Evolutionary conservation across 2,329 filamentous ascomycete genomes (phyloP).

Genomic region (Colletotrichum eremochloae): DNA sequence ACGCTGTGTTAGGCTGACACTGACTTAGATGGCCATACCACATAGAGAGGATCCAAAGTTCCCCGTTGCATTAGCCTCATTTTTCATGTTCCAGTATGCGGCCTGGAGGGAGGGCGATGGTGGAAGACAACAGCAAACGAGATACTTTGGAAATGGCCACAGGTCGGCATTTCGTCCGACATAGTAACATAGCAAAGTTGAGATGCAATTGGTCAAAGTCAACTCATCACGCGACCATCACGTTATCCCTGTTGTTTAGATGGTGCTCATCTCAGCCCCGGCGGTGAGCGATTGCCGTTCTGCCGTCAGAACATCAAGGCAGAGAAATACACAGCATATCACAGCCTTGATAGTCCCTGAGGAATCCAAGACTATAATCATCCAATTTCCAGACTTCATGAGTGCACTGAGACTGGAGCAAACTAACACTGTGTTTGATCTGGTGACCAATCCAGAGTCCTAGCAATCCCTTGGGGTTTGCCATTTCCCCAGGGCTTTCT

Average conservation of each 20-base stretch:
- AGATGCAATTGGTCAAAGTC: constrained; percentile 28
- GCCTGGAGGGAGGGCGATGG: not conserved
- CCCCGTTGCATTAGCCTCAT: constrained; percentile 8
- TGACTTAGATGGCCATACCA: not conserved
- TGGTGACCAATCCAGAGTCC: not conserved
- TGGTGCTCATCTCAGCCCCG: constrained; percentile 19
- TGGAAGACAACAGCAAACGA: not conserved
- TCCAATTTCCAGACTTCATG: not conserved
- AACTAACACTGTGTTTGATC: not conserved
- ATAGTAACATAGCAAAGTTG: not conserved
- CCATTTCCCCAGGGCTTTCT: not conserved
- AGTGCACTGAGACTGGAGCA: not conserved
- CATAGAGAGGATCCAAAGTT: not conserved
- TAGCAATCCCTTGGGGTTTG: not conserved
- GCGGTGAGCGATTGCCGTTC: not conserved
- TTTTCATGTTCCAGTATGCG: not conserved
- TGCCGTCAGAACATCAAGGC: not conserved
- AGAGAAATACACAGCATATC: too few species aligned
- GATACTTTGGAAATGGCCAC: not conserved
- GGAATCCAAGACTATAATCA: not conserved
- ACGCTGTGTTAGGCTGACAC: not conserved
- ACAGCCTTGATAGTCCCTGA: too few species aligned
- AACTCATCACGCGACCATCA: not conserved
- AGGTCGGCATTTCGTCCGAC: too few species aligned
- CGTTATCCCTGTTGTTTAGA: not conserved